Base-by-base conservation (phyloP, 1,284 basidiomycete genomes). In the Fomitiporia mediterranea region DNA sequence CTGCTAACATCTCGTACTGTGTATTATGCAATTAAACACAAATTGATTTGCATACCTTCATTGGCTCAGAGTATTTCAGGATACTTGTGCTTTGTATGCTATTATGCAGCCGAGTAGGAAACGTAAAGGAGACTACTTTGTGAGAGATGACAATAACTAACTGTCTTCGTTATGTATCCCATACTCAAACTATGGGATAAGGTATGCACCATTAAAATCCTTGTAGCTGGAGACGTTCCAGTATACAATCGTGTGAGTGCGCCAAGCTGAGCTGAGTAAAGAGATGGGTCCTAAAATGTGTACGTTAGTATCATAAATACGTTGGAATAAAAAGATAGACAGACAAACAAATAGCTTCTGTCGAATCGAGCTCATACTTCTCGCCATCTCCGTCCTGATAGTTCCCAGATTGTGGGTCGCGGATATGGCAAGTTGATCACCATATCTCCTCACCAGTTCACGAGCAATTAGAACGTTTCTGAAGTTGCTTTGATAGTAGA, bases 401-500 rank as follows among this genome's bases (percentile, higher is more conserved):
- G 48, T 49, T 42, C 70, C 69, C 6, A 69, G 69, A 51, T 71
- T 64, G 15, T 66, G 56, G 2, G 66, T 60, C 7, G 58, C 63
- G 6, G 66, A 65, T 17, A 69, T 55, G 17, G 70, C 62, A 2
- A 66, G 65, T 27, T 66, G 57, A 13, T 65, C 64, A 7, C 49
- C 63, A 53, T 68, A 66, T 30, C 61, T 53, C 23, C 62, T 61
- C 6, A 65, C 63, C 7, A 70, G 57, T 52, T 67, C 64, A 32
- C 67, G 65, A 3, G 70, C 60, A 39, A 67, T 55, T 5, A 68
- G 21, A 38, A 70, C 53, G 61, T 70, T 70, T 1, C 66, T 53
- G 61, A 72, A 71, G 65, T 80, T 80, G 57, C 70, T 73, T 61
- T 79, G 74, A 19, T 62, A 64, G 59, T 82, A 56, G 2, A 58